Conservation (phyloP, 2,329 filamentous ascomycete species). For the Orbilia brochopaga region DNA sequence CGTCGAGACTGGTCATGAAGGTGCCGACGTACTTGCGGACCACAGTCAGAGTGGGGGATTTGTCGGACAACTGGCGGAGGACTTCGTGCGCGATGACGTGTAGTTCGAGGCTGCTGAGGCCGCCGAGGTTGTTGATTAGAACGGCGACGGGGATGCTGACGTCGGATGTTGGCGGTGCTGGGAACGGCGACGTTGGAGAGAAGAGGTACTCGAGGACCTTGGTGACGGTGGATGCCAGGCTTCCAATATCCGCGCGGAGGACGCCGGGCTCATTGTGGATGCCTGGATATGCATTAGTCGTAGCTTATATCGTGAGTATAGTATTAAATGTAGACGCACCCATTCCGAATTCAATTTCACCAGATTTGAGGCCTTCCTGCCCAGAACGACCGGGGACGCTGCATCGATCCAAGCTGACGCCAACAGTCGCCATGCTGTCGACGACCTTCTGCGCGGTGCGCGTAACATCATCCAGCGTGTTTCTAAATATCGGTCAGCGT, state of each 20-base stretch:
- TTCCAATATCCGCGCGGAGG: conserved; percentile 57
- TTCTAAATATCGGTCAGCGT: background rate
- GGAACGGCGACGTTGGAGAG: conserved; percentile 21
- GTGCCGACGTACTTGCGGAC: conserved; percentile 71
- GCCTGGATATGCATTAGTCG: conserved; percentile 55
- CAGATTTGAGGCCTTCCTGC: conserved; percentile 52
- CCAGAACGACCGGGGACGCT: conserved; percentile 63
- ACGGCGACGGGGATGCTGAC: conserved; percentile 70
- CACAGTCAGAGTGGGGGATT: conserved; percentile 66
- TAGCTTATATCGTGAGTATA: background rate
- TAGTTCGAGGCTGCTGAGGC: conserved; percentile 74
- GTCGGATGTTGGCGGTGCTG: conserved; percentile 60
- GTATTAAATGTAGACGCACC: conserved; percentile 56
- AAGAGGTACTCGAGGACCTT: conserved; percentile 70
- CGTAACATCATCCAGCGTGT: conserved; percentile 8
- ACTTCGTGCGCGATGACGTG: conserved; percentile 75
- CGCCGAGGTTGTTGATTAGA: conserved; percentile 77
- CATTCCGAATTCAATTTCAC: conserved; percentile 69
- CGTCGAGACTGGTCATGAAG: conserved; percentile 80
- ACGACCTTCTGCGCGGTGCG: conserved; percentile 59
- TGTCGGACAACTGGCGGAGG: conserved; percentile 66
- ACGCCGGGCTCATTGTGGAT: conserved; percentile 75
- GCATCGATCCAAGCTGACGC: conserved; percentile 63
- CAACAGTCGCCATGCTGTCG: conserved; percentile 63
- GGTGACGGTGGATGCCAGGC: conserved; percentile 62